Conservation (phyloP, 2,329 filamentous ascomycete genomes). For the Emmonsiellopsis sp. region DNA sequence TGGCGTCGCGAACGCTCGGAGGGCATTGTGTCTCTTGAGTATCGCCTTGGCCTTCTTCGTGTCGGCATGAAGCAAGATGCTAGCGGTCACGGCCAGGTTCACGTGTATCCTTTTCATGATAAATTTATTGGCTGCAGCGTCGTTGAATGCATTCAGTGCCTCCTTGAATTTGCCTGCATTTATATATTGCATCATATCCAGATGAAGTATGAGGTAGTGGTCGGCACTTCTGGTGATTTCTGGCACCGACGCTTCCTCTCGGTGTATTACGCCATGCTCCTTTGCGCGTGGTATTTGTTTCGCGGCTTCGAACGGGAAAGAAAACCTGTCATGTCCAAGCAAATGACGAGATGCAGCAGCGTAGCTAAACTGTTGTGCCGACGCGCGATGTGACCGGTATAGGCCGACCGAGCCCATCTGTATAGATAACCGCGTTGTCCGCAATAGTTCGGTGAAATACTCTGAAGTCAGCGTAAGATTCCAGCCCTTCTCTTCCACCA, state of each 20-base stretch:
- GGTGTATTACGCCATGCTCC: constrained; percentile 19
- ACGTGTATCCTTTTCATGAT: constrained; percentile 26
- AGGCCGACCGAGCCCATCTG: constrained; percentile 27
- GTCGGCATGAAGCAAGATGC: constrained; percentile 24
- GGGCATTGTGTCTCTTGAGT: constrained; percentile 22
- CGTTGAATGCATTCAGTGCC: constrained; percentile 22
- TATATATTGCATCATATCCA: constrained; percentile 29
- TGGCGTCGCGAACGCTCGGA: constrained; percentile 14
- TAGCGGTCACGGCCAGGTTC: constrained; percentile 28
- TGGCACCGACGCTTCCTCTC: constrained; percentile 21
- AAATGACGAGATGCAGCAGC: constrained; percentile 26
- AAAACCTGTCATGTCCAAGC: constrained; percentile 26
- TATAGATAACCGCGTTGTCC: constrained; percentile 24
- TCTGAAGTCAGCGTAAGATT: constrained; percentile 22
- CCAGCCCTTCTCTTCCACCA: constrained; percentile 25
- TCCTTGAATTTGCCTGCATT: constrained; percentile 26
- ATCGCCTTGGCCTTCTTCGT: constrained; percentile 22
- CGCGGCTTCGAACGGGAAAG: constrained; percentile 19
- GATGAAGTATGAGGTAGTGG: constrained; percentile 26
- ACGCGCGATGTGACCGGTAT: constrained; percentile 33
- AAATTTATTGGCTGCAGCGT: constrained; percentile 17
- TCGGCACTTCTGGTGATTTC: constrained; percentile 21
- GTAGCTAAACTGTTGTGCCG: constrained; percentile 24
- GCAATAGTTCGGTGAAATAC: constrained; percentile 25
- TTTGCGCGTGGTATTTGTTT: constrained; percentile 19